Percentiles rank a stretch among this genome's conserved stretches.
These are phyloP conservation scores for Sporothrix phasma DNA, from an alignment of 2,329 filamentous ascomycete species.

Conservation along the genomic window DNA sequence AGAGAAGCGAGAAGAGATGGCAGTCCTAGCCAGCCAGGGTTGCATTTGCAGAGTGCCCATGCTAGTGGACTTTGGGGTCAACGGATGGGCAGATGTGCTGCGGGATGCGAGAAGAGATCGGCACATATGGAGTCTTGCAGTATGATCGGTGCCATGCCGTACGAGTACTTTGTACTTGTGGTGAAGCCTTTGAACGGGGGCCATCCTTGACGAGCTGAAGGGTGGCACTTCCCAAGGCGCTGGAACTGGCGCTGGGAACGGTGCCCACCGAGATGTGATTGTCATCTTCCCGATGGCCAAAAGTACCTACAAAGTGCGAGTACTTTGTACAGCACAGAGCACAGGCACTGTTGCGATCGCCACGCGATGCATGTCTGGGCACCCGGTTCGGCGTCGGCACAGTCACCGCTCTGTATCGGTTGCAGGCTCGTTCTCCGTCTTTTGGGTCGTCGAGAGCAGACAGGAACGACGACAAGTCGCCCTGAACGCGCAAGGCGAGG, in stretches of 20 bases:
- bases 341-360: not conserved
- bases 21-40: not conserved
- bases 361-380: not conserved
- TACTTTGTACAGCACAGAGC: no score
- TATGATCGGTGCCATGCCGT: no score
- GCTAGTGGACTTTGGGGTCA: not conserved
- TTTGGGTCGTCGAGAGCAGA: no score
- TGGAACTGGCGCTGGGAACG: not conserved
- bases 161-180: no score
- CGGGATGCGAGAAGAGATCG: not conserved
- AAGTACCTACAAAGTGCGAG: not conserved
- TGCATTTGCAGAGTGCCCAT: not conserved
- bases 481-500: not conserved
- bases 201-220: slow-evolving; percentile 7
- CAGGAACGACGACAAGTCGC: no score
- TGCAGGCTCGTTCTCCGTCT: no score
- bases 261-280: not conserved
- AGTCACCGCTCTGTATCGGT: no score
- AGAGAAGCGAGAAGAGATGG: not conserved
- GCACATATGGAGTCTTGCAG: not conserved
- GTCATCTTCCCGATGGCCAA: not conserved
- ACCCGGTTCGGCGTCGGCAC: not conserved
- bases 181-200: no score
- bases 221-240: not conserved
- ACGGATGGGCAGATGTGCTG: not conserved